Evolutionary conservation across 2,329 filamentous ascomycete genomes (phyloP), one percentile per base, ranked within the genome.

Genomic region (Coccinonectria pachysandricola): DNA sequence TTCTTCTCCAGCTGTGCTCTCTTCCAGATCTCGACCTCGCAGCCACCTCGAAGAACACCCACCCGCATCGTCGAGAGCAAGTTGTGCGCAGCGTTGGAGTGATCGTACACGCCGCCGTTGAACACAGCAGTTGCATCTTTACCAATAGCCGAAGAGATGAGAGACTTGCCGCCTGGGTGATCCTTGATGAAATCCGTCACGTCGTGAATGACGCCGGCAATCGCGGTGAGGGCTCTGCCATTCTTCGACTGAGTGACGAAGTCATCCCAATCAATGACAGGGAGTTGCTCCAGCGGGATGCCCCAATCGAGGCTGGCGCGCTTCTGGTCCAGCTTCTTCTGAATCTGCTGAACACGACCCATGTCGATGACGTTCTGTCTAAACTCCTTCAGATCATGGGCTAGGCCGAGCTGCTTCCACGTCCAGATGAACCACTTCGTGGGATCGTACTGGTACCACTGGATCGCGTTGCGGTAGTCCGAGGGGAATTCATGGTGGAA

Each of bases 401-500:
- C 84, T 28, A 92, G 74, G 32, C 84, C 83, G 29, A 88, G 60
- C 59, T 79, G 73, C 72, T 88, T 91, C 78, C 80, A 87, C 32
- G 65, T 47, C 76, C 76, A 84, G 64, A 92, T 92, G 52, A 62
- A 70, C 83, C 84, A 91, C 65, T 92, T 92, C 55, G 84, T 92
- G 24, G 84, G 84, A 55, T 92, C 84, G 50, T 92, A 92, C 53
- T 92, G 84, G 62, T 76, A 79, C 83, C 84, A 92, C 59, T 85
- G 68, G 44, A 91, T 88, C 36, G 83, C 84, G 54, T 92, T 92
- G 53, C 84, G 82, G 73, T 91, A 92, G 57, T 92, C 84, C 8
- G 82, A 88, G 28, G 85, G 85, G 62, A 92, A 92, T 57, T 92
- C 84, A 68, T 92, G 84, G 62, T 92, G 84, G 71, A 92, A 92